Evolutionary conservation across 2,329 filamentous ascomycete species (phyloP).

Genomic region (Ploettnerulaceae sp.): DNA sequence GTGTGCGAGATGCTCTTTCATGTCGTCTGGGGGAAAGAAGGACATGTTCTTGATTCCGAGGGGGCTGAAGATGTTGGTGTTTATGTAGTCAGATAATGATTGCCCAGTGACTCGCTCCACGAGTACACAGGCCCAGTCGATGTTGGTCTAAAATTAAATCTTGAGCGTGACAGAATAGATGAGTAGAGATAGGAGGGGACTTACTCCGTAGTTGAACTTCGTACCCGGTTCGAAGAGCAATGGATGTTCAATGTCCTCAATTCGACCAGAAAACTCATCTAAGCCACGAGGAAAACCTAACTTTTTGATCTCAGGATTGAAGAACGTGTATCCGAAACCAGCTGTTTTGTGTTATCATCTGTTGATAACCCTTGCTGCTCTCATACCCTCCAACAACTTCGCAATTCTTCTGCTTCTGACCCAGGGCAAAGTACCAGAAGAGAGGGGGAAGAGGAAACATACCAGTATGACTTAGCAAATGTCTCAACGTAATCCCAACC

Average conservation of each 20-base stretch:
- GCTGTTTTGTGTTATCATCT: constrained; percentile 31
- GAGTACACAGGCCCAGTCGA: constrained; percentile 51
- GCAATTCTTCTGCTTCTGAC: too few species aligned
- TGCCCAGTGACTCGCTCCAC: constrained; percentile 43
- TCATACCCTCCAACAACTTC: not conserved
- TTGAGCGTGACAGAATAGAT: not conserved
- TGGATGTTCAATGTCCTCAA: constrained; percentile 21
- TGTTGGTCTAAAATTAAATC: constrained; percentile 37
- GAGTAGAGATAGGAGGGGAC: constrained; percentile 19
- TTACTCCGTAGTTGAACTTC: constrained; percentile 56
- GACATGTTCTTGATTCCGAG: constrained; percentile 32
- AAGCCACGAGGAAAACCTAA: constrained; percentile 40
- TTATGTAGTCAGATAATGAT: constrained; percentile 45
- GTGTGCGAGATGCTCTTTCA: constrained; percentile 50
- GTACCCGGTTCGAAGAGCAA: constrained; percentile 60
- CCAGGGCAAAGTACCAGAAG: too few species aligned
- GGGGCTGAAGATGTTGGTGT: constrained; percentile 44
- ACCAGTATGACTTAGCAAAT: constrained; percentile 48
- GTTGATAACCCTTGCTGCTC: not conserved
- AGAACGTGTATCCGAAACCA: constrained; percentile 55
- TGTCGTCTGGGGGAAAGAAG: constrained; percentile 37
- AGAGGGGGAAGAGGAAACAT: constrained; percentile 5
- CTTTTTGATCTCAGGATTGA: constrained; percentile 46
- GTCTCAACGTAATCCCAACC: constrained; percentile 49
- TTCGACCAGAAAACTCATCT: constrained; percentile 25